These are phyloP conservation scores for Apiospora phragmitis DNA, from an alignment of 2,329 filamentous ascomycete species.

Conservation along the genomic window DNA sequence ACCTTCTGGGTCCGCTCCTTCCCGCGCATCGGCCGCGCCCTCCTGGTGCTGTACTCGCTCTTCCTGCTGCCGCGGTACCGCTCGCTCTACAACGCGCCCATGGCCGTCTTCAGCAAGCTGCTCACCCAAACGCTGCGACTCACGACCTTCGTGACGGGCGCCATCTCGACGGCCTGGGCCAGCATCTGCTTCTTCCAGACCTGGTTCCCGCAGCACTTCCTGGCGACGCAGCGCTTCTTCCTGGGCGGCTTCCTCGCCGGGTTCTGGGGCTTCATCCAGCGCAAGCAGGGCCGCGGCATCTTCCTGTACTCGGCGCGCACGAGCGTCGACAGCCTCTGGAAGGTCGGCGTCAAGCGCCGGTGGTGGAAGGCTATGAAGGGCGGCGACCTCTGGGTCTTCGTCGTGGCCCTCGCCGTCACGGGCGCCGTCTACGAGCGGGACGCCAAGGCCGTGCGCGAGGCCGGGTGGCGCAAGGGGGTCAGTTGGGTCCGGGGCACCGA, in stretches of 20 bases:
- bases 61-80: conserved; percentile 71
- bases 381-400: conserved; percentile 84
- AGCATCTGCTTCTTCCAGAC: conserved; percentile 86
- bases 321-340: conserved; percentile 85
- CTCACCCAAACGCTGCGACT: conserved; percentile 71
- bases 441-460: conserved; percentile 66
- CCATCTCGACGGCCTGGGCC: conserved; percentile 86
- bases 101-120: conserved; percentile 66
- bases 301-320: conserved; percentile 78
- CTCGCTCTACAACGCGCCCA: conserved; percentile 67
- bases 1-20: conserved; percentile 86
- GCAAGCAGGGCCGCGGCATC: conserved; percentile 59
- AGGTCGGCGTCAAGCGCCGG: conserved; percentile 86
- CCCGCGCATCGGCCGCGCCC: conserved; percentile 74
- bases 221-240: conserved; percentile 87
- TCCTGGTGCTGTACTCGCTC: conserved; percentile 72
- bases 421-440: conserved; percentile 76
- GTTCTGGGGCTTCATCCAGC: conserved; percentile 79
- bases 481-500: conserved; percentile 76
- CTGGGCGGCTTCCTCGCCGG: conserved; percentile 84
- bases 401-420: conserved; percentile 73
- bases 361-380: conserved; percentile 84
- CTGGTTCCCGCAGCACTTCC: conserved; percentile 69
- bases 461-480: conserved; percentile 68
- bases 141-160: conserved; percentile 75